Base-by-base conservation (phyloP, 352 stramenopile species). In the Phytophthora pseudosyringae region DNA sequence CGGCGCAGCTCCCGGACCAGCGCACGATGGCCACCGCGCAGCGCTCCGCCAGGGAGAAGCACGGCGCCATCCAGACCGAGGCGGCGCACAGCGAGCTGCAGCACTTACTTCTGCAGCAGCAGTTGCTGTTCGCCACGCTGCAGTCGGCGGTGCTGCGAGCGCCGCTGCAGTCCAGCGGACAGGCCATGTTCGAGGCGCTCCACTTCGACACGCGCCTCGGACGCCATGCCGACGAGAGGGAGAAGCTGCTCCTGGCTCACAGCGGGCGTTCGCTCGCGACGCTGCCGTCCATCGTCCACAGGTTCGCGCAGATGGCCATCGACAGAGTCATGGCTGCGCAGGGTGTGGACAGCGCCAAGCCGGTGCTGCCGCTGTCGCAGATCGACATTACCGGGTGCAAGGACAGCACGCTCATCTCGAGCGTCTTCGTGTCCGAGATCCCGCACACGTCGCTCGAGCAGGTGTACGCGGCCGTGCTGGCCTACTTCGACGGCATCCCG, bases 361-460 rank as follows among this genome's bases (percentile, higher is more conserved):
- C 47, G 0, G 69, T 68, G 9, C n/a, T 72, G 57, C 71, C 71
- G 46, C 56, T 76, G 25, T 70, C 63, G 13, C 65, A 80, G 15
- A 76, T 76, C 16, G 62, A 76, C n/a, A 64, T 81, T 25, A 75
- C 66, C 11, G 73, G 69, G 2, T 71, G 61, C 38, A 56, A 50
- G 40, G 62, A 78, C 32, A 47, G 54, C 53, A 78, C 73, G 43
- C 40, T 78, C 5, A 69, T 81, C 13, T 76, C 73, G 11, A 76
- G 69, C 25, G 56, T 74, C 2, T 81, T 78, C 47, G 41, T 81
- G 6, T 69, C 69, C 1, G 69, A 81, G 46, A 78, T 81, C 40
- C 69, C 70, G 12, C 59, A 75, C 59, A 62, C 62, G 21, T 81
- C 73, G 12, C 60, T 81, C 8, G 64, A 76, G 33, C 57, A 73